Conservation (phyloP, 768 basidiomycete species). For the Pisolithus marmoratus region DNA sequence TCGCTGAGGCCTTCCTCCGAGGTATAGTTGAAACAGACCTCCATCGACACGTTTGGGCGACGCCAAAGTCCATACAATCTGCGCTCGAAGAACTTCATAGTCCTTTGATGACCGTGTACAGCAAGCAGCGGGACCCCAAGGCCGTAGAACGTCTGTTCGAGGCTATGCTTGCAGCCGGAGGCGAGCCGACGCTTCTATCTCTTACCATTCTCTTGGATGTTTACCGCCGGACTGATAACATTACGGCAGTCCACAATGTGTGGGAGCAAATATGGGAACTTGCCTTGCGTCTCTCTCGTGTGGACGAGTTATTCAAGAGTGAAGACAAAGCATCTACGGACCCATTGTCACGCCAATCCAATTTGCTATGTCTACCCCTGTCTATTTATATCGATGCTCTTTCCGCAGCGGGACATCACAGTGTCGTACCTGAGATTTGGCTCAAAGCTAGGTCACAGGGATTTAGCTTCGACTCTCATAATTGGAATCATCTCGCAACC, state of each 20-base stretch:
- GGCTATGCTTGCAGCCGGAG: slow-evolving; percentile 48
- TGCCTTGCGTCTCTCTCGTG: slow-evolving; percentile 40
- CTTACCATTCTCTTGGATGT: slow-evolving; percentile 66
- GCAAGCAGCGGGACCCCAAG: slow-evolving; percentile 35
- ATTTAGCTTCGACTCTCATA: slow-evolving; percentile 79
- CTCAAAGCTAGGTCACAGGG: slow-evolving; percentile 51
- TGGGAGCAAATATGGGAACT: slow-evolving; percentile 67
- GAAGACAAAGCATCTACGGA: slow-evolving; percentile 8
- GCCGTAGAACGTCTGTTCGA: slow-evolving; percentile 56
- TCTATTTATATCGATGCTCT: slow-evolving; percentile 79
- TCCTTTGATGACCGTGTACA: slow-evolving; percentile 55
- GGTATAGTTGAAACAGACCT: slow-evolving; percentile 37
- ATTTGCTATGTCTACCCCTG: slow-evolving; percentile 67
- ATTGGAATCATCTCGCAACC: slow-evolving; percentile 84
- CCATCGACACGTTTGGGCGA: slow-evolving; percentile 34
- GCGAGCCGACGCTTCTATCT: slow-evolving; percentile 50
- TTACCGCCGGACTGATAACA: slow-evolving; percentile 55
- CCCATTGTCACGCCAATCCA: slow-evolving; percentile 32
- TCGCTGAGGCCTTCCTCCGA: slow-evolving; percentile 64
- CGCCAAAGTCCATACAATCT: slow-evolving; percentile 33
- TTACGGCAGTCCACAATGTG: slow-evolving; percentile 48
- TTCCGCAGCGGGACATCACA: slow-evolving; percentile 56
- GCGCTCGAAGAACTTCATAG: slow-evolving; percentile 52
- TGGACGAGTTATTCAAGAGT: slow-evolving; percentile 28
- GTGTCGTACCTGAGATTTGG: slow-evolving; percentile 64